Percentiles rank a stretch among this genome's conserved stretches.
Evolutionary conservation across 1,139 yeast species (phyloP).

Genomic region (Hansenula lynferdii): DNA sequence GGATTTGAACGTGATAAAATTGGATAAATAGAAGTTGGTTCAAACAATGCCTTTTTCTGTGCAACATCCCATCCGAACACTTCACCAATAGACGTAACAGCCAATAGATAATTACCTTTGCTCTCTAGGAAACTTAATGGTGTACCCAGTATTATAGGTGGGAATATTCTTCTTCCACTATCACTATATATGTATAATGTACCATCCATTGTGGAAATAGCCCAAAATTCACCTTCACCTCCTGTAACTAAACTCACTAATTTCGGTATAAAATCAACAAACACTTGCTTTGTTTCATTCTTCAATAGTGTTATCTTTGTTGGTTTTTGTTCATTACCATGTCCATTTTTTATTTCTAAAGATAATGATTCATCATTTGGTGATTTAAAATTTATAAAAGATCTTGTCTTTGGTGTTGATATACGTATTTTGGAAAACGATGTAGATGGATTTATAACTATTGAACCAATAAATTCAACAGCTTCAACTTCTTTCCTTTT

Average conservation of each 20-base stretch:
- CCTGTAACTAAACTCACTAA: slow-evolving; percentile 66
- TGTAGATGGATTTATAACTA: slow-evolving; percentile 71
- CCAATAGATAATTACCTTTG: slow-evolving; percentile 49
- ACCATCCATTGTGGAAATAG: slow-evolving; percentile 72
- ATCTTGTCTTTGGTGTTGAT: slow-evolving; percentile 74
- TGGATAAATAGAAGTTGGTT: slow-evolving; percentile 51
- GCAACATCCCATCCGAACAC: slow-evolving; percentile 74
- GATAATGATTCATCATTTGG: slow-evolving; percentile 27
- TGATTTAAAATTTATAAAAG: slow-evolving; percentile 40
- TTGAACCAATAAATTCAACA: slow-evolving; percentile 76
- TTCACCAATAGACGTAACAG: slow-evolving; percentile 81
- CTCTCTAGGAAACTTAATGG: slow-evolving; percentile 52
- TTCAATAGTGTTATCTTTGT: slow-evolving; percentile 37
- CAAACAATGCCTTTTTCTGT: slow-evolving; percentile 39
- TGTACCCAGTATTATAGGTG: slow-evolving; percentile 56
- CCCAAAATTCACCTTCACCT: slow-evolving; percentile 62
- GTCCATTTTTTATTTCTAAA: slow-evolving; percentile 47
- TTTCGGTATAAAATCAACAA: slow-evolving; percentile 52
- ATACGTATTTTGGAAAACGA: slow-evolving; percentile 77
- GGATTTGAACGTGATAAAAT: slow-evolving; percentile 46
- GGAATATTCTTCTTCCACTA: slow-evolving; percentile 43
- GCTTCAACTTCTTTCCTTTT: slow-evolving; percentile 41
- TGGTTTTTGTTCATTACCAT: slow-evolving; percentile 51
- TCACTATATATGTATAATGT: slow-evolving; percentile 47
- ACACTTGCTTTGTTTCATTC: slow-evolving; percentile 30